A percentile compares a stretch with the other conserved stretches of the same genome.
Conservation (phyloP, 768 basidiomycete genomes). For the Amanita thiersii region DNA sequence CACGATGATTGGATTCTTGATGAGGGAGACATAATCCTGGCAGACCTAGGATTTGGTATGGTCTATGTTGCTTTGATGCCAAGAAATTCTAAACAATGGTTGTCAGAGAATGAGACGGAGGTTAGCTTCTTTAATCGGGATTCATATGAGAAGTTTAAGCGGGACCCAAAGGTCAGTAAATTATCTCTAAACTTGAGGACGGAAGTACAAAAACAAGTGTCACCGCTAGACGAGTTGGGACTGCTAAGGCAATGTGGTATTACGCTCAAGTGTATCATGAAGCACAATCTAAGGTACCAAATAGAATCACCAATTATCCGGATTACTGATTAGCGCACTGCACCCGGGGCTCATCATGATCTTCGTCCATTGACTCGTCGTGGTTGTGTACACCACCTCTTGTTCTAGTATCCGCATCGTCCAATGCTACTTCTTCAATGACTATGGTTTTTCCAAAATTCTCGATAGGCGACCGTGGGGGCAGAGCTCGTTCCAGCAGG, state of each 20-base stretch:
- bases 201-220: conserved; percentile 10
- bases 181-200: neutral
- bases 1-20: conserved; percentile 89
- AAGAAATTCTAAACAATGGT: neutral
- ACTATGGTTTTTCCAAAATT: conserved; percentile 59
- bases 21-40: conserved; percentile 59
- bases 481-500: conserved; percentile 78
- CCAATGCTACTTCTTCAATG: conserved; percentile 80
- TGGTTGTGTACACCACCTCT: conserved; percentile 31
- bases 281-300: conserved; percentile 24
- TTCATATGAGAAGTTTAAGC: conserved; percentile 74
- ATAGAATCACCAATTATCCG: conserved; percentile 5
- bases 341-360: conserved; percentile 84
- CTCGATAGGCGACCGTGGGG: conserved; percentile 61
- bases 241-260: conserved; percentile 26
- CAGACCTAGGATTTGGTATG: conserved; percentile 70
- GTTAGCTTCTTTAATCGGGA: conserved; percentile 82
- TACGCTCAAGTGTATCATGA: conserved; percentile 29
- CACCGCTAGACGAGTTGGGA: conserved; percentile 37
- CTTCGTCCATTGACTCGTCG: conserved; percentile 91
- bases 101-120: conserved; percentile 90
- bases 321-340: conserved; percentile 88
- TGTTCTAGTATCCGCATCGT: conserved; percentile 68
- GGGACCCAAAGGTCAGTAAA: conserved; percentile 65
- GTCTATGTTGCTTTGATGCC: conserved; percentile 5